A percentile compares a stretch with the other conserved stretches of the same genome.
phyloP scores from a whole-genome alignment of 176 grass and related monocot genomes.

The Ampelocalamus luodianensis region DNA sequence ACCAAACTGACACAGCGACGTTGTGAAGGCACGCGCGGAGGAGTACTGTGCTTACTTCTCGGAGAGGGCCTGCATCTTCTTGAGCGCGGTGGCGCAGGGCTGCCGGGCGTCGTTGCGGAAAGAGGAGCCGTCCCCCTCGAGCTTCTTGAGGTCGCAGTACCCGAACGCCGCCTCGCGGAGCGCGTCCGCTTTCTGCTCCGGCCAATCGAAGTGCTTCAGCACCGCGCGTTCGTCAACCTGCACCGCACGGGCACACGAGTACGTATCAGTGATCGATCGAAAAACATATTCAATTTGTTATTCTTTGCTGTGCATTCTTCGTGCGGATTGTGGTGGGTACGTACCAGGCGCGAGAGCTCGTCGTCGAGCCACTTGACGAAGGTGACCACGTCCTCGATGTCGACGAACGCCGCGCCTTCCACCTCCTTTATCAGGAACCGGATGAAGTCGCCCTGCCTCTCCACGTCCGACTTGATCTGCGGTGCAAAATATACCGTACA shows the following conservation, averaged over 20 bases:
- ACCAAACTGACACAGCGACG: neutral
- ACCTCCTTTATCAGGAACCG: conserved; percentile 90
- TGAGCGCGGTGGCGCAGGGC: conserved; percentile 72
- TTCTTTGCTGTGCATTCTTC: neutral
- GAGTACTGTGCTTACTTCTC: conserved; percentile 65
- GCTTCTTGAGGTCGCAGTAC: conserved; percentile 87
- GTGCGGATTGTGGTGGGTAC: neutral
- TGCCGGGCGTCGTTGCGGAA: conserved; percentile 73
- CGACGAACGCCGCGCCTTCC: conserved; percentile 58
- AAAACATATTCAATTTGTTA: neutral
- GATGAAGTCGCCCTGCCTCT: conserved; percentile 91
- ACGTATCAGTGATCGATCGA: neutral
- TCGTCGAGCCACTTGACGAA: conserved; percentile 99
- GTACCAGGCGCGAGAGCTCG: conserved; percentile 89
- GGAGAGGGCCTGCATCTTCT: conserved; percentile 91
- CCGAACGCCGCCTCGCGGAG: conserved; percentile 98
- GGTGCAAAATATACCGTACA: neutral
- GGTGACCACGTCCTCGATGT: conserved; percentile 83
- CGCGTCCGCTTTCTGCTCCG: conserved; percentile 96
- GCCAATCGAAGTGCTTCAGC: conserved; percentile 99
- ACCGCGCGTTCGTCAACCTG: conserved; percentile 98
- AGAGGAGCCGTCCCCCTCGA: conserved; percentile 58
- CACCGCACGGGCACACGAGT: neutral
- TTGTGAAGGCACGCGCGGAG: neutral
- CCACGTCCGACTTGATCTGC: conserved; percentile 92